Evolutionary conservation across 176 grass and related monocot genomes (phyloP), one percentile per base, ranked within the genome.

Genomic region (Eremochloa ophiuroides): DNA sequence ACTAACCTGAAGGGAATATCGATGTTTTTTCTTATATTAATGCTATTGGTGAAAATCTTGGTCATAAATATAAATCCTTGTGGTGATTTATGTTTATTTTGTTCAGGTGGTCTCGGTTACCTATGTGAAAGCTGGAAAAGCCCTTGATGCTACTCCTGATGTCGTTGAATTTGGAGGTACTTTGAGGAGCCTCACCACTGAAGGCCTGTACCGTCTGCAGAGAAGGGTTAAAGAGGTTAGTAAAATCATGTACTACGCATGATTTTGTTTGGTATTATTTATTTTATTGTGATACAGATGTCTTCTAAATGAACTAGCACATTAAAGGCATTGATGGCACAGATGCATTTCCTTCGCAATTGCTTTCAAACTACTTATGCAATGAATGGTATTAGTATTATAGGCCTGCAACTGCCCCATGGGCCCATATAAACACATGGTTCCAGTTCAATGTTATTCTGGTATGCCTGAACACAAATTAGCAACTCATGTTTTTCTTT

Each of bases 101-200:
- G 28, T 84, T 84, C 53, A 98, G 95, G 92, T 95, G 29, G 37
- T 98, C 34, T 88, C 90, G 2, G 90, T 89, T 76, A 98, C 92
- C 40, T 98, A 89, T 93, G 85, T 95, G 30, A 89, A 89, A 83
- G 88, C 90, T 89, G 90, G 86, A 14, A 73, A 68, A 61, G 69
- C 74, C 47, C 53, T 89, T 75, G 71, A 91, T 86, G 74, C 56
- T 41, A 93, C 79, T 26, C 95, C 95, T 66, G 17, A 73, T 47
- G 27, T 69, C 73, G 75, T 98, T 58, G 88, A 98, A 86, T 98
- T 98, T 48, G 95, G 95, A 46, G 95, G 92, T 50, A 98, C 95
- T 76, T 75, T 98, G 51, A 93, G 95, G 81, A 98, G 95, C 67
- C 79, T 98, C 55, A 95, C 95, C 23, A 95, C 88, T 66, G 95